Evolutionary conservation across 2,329 filamentous ascomycete genomes (phyloP).

Genomic region (Stemphylium beticola): DNA sequence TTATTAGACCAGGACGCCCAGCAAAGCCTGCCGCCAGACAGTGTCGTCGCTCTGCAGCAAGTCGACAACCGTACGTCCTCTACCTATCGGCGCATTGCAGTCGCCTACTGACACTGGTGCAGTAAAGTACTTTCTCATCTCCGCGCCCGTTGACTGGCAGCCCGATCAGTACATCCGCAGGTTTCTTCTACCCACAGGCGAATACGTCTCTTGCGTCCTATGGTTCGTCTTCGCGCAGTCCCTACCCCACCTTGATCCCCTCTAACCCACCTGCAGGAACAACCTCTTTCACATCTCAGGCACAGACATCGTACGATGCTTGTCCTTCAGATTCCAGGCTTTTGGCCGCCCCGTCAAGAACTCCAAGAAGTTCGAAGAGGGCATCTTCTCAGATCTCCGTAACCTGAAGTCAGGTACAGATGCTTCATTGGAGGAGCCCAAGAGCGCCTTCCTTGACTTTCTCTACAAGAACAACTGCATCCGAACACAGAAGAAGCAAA

Average conservation of each 20-base stretch:
- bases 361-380: constrained; percentile 99
- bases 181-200: constrained; percentile 93
- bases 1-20: constrained; percentile 97
- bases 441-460: constrained; percentile 97
- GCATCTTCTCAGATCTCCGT: constrained; percentile 97
- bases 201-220: constrained; percentile 98
- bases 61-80: constrained; percentile 87
- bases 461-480: constrained; percentile 99
- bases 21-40: constrained; percentile 93
- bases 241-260: background rate
- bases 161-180: constrained; percentile 95
- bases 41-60: constrained; percentile 95
- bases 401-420: constrained; percentile 98
- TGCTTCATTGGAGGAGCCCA: constrained; percentile 96
- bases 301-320: constrained; percentile 96
- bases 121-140: constrained; percentile 99
- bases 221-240: constrained; percentile 61
- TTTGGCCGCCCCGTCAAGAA: constrained; percentile 99
- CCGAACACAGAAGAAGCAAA: constrained; percentile 99
- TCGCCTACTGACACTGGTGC: constrained; percentile 40
- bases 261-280: constrained; percentile 67
- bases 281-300: constrained; percentile 99
- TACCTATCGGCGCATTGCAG: constrained; percentile 21
- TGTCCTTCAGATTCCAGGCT: constrained; percentile 97
- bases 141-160: constrained; percentile 96